A percentile compares a stretch with the other conserved stretches of the same genome.
phyloP scores from a whole-genome alignment of 139 green algal genomes.

The Desmodesmus armatus region DNA sequence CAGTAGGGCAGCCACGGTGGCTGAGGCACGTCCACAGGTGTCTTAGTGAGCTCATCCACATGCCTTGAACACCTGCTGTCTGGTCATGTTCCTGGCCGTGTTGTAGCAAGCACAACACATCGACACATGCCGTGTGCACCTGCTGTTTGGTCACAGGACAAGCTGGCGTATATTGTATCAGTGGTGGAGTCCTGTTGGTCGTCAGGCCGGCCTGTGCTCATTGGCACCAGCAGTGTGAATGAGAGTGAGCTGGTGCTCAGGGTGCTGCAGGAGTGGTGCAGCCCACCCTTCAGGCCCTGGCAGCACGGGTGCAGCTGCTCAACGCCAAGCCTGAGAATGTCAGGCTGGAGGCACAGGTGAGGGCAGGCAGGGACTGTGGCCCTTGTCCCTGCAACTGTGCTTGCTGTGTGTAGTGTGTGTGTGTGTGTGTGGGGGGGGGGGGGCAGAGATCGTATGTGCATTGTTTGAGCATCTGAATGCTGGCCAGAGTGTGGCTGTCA shows the following conservation, averaged over 20 bases:
- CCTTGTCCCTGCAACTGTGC: not conserved
- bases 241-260: constrained; percentile 59
- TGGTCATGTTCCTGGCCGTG: too few species aligned
- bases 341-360: constrained; percentile 80
- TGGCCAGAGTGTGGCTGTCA: too few species aligned
- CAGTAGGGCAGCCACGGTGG: too few species aligned
- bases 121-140: too few species aligned
- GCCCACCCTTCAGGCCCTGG: not conserved
- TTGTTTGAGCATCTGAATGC: too few species aligned
- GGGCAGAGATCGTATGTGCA: too few species aligned
- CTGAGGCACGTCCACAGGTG: too few species aligned
- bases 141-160: constrained; percentile 29
- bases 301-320: constrained; percentile 47
- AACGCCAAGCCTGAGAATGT: constrained; percentile 81
- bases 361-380: too few species aligned
- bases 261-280: constrained; percentile 27
- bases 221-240: constrained; percentile 87
- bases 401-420: not conserved
- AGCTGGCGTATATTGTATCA: constrained; percentile 29
- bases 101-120: not conserved
- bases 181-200: constrained; percentile 44
- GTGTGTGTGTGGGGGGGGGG: too few species aligned
- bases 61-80: too few species aligned
- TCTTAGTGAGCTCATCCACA: too few species aligned
- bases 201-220: constrained; percentile 81